Conservation (phyloP, 441 rosid species). For the Euphorbia corollata region DNA sequence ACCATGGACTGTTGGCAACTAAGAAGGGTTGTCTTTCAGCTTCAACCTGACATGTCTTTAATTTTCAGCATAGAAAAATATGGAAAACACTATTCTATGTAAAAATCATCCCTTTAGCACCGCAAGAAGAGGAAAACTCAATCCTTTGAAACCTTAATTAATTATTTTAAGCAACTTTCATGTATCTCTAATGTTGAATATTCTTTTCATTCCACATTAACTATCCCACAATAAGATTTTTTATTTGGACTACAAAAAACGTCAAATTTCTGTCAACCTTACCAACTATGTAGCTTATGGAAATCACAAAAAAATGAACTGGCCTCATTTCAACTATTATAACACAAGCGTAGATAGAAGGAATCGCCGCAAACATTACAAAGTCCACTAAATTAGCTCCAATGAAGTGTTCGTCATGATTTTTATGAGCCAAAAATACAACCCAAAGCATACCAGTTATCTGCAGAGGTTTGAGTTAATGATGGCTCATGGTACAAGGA, state of each 20-base stretch:
- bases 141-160: background rate
- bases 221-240: background rate
- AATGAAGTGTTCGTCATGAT: background rate
- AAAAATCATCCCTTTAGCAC: background rate
- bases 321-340: background rate
- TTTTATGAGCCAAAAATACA: background rate
- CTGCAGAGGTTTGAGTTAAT: background rate
- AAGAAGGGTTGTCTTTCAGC: conserved; percentile 7
- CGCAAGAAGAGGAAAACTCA: background rate
- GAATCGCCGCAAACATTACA: background rate
- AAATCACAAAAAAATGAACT: background rate
- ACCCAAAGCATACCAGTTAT: background rate
- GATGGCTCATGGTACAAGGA: conserved; percentile 1
- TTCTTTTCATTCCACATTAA: background rate
- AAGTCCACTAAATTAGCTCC: conserved; percentile 7
- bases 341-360: background rate
- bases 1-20: conserved; percentile 7
- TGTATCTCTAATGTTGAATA: background rate
- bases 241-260: background rate
- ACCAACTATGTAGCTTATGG: background rate
- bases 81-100: background rate
- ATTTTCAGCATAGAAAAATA: conserved; percentile 11
- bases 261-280: background rate
- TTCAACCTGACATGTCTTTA: background rate
- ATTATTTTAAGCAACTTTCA: background rate